A percentile compares a stretch with the other conserved stretches of the same genome.
Conservation (phyloP, 768 basidiomycete species). For the Tulasnella sp. region DNA sequence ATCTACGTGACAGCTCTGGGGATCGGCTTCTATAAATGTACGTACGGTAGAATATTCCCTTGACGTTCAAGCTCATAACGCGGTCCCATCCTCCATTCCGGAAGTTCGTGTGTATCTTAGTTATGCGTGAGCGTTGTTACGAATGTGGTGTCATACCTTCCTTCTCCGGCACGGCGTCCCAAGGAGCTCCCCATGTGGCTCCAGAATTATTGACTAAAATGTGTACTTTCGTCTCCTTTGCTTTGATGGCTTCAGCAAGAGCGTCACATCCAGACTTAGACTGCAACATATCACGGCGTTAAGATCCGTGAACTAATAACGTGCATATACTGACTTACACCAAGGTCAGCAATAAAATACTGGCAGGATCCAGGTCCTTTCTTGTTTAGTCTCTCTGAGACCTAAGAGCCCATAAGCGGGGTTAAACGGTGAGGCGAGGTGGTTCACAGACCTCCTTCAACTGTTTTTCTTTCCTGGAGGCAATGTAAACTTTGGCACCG, state of each 20-base stretch:
- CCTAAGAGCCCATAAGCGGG: conserved; percentile 24
- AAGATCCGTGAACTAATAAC: not conserved
- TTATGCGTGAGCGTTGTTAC: not conserved
- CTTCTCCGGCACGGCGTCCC: conserved; percentile 57
- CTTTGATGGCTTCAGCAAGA: conserved; percentile 52
- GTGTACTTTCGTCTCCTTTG: conserved; percentile 58
- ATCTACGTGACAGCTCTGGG: too few species aligned
- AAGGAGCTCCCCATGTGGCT: conserved; percentile 63
- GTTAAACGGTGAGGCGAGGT: not conserved
- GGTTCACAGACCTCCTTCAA: conserved; percentile 48
- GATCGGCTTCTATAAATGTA: conserved; percentile 7
- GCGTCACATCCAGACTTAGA: conserved; percentile 67
- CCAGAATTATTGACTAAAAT: conserved; percentile 79
- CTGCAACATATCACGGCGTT: too few species aligned
- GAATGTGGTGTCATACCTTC: conserved; percentile 24
- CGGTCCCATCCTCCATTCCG: conserved; percentile 59
- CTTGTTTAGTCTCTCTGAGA: conserved; percentile 47
- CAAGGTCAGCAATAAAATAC: conserved; percentile 63
- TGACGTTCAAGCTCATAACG: conserved; percentile 71
- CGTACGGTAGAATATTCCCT: conserved; percentile 70
- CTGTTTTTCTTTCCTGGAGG: conserved; percentile 66
- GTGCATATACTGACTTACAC: conserved; percentile 35
- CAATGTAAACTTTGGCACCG: conserved; percentile 82
- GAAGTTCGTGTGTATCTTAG: not conserved
- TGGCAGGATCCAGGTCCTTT: conserved; percentile 46